Evolutionary conservation across 2,329 filamentous ascomycete genomes (phyloP), one percentile per base, ranked within the genome.

Genomic region (Teratosphaeria pseudoeucalypti): DNA sequence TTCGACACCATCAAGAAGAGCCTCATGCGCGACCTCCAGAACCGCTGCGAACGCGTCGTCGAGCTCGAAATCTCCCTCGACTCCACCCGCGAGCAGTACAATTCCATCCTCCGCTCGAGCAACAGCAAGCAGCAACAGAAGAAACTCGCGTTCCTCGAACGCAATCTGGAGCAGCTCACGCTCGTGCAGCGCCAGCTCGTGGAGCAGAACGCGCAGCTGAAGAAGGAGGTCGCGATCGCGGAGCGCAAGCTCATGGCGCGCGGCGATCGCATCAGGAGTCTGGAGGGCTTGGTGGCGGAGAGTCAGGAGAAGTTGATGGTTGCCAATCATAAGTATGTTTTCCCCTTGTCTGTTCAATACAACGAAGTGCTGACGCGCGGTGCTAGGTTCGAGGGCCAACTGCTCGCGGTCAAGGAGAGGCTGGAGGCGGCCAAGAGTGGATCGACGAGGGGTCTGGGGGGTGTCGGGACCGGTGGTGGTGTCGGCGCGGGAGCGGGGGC

Each of bases 1-100:
- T 99, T 99, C 68, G 94, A 99, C 75, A 89, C 90, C 61, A 99
- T 99, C 92, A 99, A 99, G 85, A 99, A 99, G 84, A 95, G 89
- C 66, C 81, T 99, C 67, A 99, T 99, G 94, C 89, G 94, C 60
- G 94, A 99, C 76, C 80, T 99, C 65, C 94, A 99, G 76, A 97
- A 99, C 79, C 88, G 94, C 62, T 99, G 94, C 75, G 94, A 99
- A 79, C 87, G 94, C 66, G 78, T 99, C 37, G 94, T 99, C 19
- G 94, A 99, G 79, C 85, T 99, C 32, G 94, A 99, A 76, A 99
- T 99, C 70, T 95, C 90, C 39, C 83, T 99, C 56, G 94, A 99
- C 72, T 92, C 96, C 79, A 96, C 94, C 0, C 85, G 94, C 59
- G 94, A 99, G 79, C 94, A 99, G 77, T 99, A 99, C 79, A 97